A percentile compares a stretch with the other conserved stretches of the same genome.
Conservation (phyloP, 108 stramenopile genomes). For the Pinguiococcus pyrenoidosus region DNA sequence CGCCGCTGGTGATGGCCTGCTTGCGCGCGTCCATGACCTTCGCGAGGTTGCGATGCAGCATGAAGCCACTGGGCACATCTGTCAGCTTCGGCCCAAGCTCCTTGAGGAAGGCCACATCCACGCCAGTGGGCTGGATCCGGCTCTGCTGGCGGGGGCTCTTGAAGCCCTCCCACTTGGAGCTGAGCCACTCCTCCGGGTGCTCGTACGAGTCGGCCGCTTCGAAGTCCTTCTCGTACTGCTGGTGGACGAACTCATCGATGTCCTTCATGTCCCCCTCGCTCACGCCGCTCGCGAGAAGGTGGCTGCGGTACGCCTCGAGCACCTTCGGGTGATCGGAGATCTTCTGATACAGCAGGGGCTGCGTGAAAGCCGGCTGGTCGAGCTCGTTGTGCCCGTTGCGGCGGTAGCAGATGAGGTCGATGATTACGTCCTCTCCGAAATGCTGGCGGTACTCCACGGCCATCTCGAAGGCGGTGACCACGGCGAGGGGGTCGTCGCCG, state of each 20-base stretch:
- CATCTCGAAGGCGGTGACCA: constrained; percentile 81
- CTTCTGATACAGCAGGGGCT: constrained; percentile 80
- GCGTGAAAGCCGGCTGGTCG: constrained; percentile 97
- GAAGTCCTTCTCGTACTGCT: constrained; percentile 71
- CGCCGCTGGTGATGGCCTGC: constrained; percentile 65
- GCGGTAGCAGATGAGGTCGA: constrained; percentile 97
- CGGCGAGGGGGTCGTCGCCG: constrained; percentile 94
- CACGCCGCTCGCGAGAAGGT: constrained; percentile 13
- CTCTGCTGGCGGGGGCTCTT: constrained; percentile 65
- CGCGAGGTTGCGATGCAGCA: constrained; percentile 74
- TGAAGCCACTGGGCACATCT: constrained; percentile 65
- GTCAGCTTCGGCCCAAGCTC: constrained; percentile 49
- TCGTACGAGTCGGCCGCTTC: constrained; percentile 67
- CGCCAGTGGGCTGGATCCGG: constrained; percentile 69
- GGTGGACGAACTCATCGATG: constrained; percentile 60
- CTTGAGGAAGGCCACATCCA: constrained; percentile 59
- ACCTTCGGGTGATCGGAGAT: constrained; percentile 64
- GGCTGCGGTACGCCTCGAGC: background rate
- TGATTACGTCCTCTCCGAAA: constrained; percentile 89
- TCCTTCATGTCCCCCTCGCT: constrained; percentile 66
- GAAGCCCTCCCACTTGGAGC: constrained; percentile 82
- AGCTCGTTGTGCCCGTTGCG: constrained; percentile 98
- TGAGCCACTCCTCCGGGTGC: constrained; percentile 74
- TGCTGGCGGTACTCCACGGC: constrained; percentile 93
- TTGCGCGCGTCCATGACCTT: constrained; percentile 61